Percentiles rank a stretch among this genome's conserved stretches.
Evolutionary conservation across 768 basidiomycete genomes (phyloP).

Genomic region (Flagelloscypha sp.): DNA sequence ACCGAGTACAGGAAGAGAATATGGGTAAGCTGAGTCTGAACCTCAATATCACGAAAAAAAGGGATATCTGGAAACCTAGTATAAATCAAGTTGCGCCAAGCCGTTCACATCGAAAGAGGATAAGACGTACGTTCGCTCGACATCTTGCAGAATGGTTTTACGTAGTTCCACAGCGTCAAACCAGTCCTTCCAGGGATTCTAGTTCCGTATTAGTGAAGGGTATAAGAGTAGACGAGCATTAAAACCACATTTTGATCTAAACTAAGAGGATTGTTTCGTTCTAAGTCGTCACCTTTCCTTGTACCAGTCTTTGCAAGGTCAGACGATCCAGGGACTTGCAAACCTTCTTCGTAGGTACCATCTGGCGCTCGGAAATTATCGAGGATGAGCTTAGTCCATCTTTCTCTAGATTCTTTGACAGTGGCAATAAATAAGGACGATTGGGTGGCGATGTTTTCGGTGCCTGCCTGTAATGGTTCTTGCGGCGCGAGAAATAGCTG

Average conservation of each 20-base stretch:
- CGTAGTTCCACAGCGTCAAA: constrained; percentile 84
- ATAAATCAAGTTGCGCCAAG: constrained; percentile 1
- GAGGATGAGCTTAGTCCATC: constrained; percentile 50
- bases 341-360: constrained; percentile 69
- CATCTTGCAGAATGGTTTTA: constrained; percentile 87
- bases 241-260: constrained; percentile 59
- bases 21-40: constrained; percentile 76
- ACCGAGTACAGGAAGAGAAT: constrained; percentile 81
- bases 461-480: constrained; percentile 53
- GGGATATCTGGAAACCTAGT: constrained; percentile 88
- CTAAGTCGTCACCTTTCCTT: constrained; percentile 36
- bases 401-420: constrained; percentile 42
- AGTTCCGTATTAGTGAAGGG: background rate
- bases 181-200: constrained; percentile 97
- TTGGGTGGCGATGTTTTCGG: constrained; percentile 26
- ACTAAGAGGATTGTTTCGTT: constrained; percentile 75
- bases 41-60: constrained; percentile 73
- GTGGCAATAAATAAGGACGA: constrained; percentile 25
- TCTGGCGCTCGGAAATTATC: constrained; percentile 80
- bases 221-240: background rate
- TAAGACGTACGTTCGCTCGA: constrained; percentile 79
- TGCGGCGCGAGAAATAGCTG: constrained; percentile 64
- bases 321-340: constrained; percentile 44
- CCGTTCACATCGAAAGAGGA: constrained; percentile 1
- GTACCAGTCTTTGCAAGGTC: constrained; percentile 24